Conservation (phyloP, 805 yeast species). For the Saccharomycopsis javanensis region DNA sequence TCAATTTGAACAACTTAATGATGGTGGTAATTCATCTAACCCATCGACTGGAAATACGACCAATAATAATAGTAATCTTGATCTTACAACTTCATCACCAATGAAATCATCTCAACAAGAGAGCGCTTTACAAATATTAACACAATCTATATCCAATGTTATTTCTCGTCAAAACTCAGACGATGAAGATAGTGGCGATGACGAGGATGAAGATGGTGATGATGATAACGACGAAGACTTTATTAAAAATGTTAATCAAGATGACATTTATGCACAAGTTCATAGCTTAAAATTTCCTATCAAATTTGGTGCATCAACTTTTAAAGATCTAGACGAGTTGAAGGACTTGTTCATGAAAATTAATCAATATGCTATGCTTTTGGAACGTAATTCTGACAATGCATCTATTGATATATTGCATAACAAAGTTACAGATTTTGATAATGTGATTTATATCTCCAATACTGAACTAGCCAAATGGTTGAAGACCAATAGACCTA, state of each 20-base stretch:
- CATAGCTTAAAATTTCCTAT: slow-evolving; percentile 12
- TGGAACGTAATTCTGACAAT: slow-evolving; percentile 2
- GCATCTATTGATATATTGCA: background rate
- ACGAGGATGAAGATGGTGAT: slow-evolving; percentile 4
- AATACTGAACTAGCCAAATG: slow-evolving; percentile 15
- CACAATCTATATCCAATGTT: slow-evolving; percentile 12
- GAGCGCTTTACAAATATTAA: slow-evolving; percentile 7
- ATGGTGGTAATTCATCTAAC: background rate
- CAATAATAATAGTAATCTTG: background rate
- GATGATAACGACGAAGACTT: slow-evolving; percentile 3
- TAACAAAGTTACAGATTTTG: background rate
- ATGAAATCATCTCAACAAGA: slow-evolving; percentile 4
- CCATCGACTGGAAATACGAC: background rate
- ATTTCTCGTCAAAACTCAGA: slow-evolving; percentile 17
- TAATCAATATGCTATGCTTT: slow-evolving; percentile 1
- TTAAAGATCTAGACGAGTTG: slow-evolving; percentile 3
- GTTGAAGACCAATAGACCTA: slow-evolving; percentile 14
- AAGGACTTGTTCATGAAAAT: slow-evolving; percentile 11
- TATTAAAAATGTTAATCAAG: background rate
- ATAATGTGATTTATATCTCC: slow-evolving; percentile 4
- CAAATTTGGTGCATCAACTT: slow-evolving; percentile 10
- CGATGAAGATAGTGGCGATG: slow-evolving; percentile 12
- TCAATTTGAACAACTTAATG: slow-evolving; percentile 12
- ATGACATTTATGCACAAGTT: background rate
- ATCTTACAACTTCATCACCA: slow-evolving; percentile 3